These are phyloP conservation scores for Copromyces sp. DNA, from an alignment of 495 filamentous ascomycete genomes.

Conservation along the genomic window DNA sequence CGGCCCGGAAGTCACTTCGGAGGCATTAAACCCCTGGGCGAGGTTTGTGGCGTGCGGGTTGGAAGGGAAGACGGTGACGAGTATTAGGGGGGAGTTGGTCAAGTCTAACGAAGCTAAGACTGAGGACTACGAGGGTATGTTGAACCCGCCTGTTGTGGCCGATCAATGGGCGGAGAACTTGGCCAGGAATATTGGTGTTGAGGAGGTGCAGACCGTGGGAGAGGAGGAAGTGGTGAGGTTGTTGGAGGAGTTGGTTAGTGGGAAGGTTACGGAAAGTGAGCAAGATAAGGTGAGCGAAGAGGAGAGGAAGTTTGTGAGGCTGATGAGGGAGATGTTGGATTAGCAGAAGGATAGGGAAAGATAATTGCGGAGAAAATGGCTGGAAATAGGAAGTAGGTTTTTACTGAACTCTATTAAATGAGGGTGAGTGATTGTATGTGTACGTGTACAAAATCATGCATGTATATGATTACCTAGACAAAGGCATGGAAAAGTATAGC, in stretches of 20 bases:
- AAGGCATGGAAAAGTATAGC: not conserved
- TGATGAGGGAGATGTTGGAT: not conserved
- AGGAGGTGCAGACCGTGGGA: conserved; percentile 11
- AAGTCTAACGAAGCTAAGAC: not conserved
- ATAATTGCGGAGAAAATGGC: not conserved
- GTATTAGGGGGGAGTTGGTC: conserved; percentile 33
- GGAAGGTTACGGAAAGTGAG: not conserved
- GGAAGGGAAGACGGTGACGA: conserved; percentile 66
- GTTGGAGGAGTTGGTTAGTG: conserved; percentile 7
- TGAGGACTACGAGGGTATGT: not conserved
- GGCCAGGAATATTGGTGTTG: conserved; percentile 15
- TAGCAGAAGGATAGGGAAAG: not conserved
- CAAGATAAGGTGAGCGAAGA: conserved; percentile 2
- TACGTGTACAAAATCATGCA: not conserved
- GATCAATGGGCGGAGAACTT: conserved; percentile 17
- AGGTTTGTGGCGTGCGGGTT: conserved; percentile 84
- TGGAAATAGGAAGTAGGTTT: not conserved
- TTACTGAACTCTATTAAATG: not conserved
- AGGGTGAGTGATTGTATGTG: not conserved
- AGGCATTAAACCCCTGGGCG: conserved; percentile 30
- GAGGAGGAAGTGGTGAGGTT: conserved; percentile 11
- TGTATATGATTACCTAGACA: not conserved
- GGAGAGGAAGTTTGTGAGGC: conserved; percentile 11
- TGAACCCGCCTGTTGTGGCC: conserved; percentile 5
- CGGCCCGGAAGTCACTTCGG: conserved; percentile 1